These are phyloP conservation scores for Scenedesmus sp. DNA, from an alignment of 163 green algal species.

Conservation along the genomic window DNA sequence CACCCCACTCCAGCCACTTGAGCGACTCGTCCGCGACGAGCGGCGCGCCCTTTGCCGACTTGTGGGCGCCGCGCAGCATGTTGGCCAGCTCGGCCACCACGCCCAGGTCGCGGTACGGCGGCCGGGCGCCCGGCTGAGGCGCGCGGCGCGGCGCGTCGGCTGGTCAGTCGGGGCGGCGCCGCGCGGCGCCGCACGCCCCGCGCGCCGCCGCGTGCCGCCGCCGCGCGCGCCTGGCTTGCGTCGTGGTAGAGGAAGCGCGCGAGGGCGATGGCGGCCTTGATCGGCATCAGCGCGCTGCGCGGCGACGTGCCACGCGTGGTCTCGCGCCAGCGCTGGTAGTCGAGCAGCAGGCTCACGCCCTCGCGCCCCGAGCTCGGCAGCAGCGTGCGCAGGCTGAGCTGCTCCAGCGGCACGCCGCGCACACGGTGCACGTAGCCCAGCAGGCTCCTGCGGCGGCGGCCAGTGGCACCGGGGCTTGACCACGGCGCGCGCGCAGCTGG, in stretches of 20 bases:
- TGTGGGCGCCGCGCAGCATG: background rate
- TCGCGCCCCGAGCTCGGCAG: slow-evolving; percentile 1
- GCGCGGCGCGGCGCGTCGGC: background rate
- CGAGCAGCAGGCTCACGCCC: slow-evolving; percentile 9
- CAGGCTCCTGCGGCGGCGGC: background rate
- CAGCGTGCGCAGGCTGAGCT: slow-evolving; percentile 22
- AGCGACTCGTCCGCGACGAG: slow-evolving; percentile 23
- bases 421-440: slow-evolving; percentile 19
- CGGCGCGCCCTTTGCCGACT: background rate
- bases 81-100: slow-evolving; percentile 25
- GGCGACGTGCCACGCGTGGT: background rate
- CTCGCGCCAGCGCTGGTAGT: slow-evolving; percentile 25
- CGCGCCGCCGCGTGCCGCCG: background rate
- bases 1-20: slow-evolving; percentile 40
- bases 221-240: background rate
- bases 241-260: slow-evolving; percentile 36
- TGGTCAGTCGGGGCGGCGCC: background rate
- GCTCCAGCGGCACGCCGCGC: slow-evolving; percentile 14
- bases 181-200: no score
- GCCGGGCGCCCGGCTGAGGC: background rate
- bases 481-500: no score
- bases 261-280: background rate
- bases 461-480: no score
- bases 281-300: background rate
- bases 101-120: slow-evolving; percentile 5